Percentiles rank a stretch among this genome's conserved stretches.
Evolutionary conservation across 768 basidiomycete species (phyloP).

Genomic region (Tricholomella constricta): DNA sequence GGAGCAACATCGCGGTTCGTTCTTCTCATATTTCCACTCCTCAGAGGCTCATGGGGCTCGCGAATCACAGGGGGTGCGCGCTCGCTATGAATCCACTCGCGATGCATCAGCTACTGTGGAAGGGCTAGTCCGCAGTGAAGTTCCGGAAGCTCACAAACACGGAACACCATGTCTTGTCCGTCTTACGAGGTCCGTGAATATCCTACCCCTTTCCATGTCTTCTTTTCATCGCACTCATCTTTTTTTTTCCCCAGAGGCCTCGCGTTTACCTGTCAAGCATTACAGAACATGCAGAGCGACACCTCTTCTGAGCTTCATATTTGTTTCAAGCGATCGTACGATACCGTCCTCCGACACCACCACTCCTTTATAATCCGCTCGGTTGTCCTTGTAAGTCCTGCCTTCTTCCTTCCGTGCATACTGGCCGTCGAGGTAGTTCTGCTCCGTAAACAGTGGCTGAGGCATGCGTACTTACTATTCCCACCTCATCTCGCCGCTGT

Average conservation of each 20-base stretch:
- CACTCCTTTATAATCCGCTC: constrained; percentile 69
- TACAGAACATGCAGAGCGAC: constrained; percentile 66
- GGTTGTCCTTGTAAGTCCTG: constrained; percentile 54
- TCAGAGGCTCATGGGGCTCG: constrained; percentile 1
- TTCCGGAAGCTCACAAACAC: constrained; percentile 40
- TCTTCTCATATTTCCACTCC: constrained; percentile 19
- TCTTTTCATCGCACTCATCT: constrained; percentile 10
- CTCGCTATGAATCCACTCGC: constrained; percentile 45
- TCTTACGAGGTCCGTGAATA: constrained; percentile 55
- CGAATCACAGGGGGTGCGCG: constrained; percentile 60
- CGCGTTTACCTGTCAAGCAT: constrained; percentile 65
- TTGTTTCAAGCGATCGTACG: constrained; percentile 74
- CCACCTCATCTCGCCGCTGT: neutral
- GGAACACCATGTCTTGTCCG: constrained; percentile 66
- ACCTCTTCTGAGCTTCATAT: constrained; percentile 53
- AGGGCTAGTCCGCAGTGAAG: constrained; percentile 56
- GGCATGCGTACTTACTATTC: no score
- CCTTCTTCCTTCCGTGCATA: neutral
- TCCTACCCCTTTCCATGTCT: neutral
- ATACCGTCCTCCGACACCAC: constrained; percentile 65
- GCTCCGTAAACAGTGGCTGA: no score
- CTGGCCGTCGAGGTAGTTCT: no score
- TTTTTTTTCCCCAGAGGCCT: constrained; percentile 50
- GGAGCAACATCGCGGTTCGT: constrained; percentile 64
- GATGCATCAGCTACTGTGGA: constrained; percentile 59